These are phyloP conservation scores for Gymnopilus junonius DNA, from an alignment of 768 basidiomycete genomes.

Conservation along the genomic window DNA sequence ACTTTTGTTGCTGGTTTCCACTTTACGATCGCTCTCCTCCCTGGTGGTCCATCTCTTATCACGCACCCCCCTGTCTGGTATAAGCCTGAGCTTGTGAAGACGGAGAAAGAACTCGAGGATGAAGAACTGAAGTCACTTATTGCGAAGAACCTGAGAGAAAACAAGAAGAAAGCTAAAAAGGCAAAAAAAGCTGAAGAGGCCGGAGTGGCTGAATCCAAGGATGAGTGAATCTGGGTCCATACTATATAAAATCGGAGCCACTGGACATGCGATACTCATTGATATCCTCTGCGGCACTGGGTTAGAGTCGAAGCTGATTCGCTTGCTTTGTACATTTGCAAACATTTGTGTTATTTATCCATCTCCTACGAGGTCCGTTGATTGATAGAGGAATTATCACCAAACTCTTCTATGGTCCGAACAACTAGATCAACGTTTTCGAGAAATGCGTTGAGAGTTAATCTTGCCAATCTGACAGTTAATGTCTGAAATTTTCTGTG, in stretches of 20 bases:
- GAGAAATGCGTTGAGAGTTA: constrained; percentile 84
- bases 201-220: constrained; percentile 31
- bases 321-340: constrained; percentile 9
- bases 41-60: constrained; percentile 86
- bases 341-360: constrained; percentile 7
- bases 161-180: constrained; percentile 81
- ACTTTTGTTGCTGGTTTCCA: constrained; percentile 95
- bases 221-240: constrained; percentile 25
- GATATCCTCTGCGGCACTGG: background rate
- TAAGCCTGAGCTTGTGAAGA: constrained; percentile 88
- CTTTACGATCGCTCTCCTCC: constrained; percentile 93
- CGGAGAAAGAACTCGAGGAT: constrained; percentile 88
- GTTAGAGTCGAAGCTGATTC: background rate
- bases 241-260: background rate
- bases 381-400: constrained; percentile 56
- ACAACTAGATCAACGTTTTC: constrained; percentile 89
- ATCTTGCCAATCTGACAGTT: constrained; percentile 83
- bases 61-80: constrained; percentile 93
- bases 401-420: constrained; percentile 82
- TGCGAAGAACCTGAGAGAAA: constrained; percentile 82
- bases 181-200: constrained; percentile 56
- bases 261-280: constrained; percentile 1
- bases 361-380: constrained; percentile 22
- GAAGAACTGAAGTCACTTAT: constrained; percentile 83
- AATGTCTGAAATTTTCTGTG: constrained; percentile 73